A percentile compares a stretch with the other conserved stretches of the same genome.
Evolutionary conservation across 306 rosid genomes (phyloP).

Genomic region (Cicer arietinum): DNA sequence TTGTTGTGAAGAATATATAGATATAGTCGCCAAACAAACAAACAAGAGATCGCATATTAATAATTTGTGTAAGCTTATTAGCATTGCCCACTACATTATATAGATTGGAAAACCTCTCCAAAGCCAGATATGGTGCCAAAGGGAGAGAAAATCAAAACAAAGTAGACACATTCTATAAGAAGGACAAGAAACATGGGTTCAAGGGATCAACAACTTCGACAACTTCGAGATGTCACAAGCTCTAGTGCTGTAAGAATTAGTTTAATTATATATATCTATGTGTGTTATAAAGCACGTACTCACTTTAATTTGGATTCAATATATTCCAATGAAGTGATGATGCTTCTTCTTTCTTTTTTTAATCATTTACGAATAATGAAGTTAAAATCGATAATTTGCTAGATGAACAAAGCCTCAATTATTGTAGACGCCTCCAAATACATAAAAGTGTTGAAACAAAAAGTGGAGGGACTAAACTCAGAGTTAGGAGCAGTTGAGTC

Average conservation of each 20-base stretch:
- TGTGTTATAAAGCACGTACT: not conserved
- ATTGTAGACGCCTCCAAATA: conserved; percentile 78
- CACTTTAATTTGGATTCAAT: no score
- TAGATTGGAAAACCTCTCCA: conserved; percentile 31
- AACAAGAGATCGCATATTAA: conserved; percentile 41
- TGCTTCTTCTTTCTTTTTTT: not conserved
- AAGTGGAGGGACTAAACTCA: conserved; percentile 61
- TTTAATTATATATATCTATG: not conserved
- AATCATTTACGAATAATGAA: not conserved
- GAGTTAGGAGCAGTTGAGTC: conserved; percentile 54
- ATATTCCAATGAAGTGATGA: not conserved
- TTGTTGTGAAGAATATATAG: conserved; percentile 47
- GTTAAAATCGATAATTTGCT: conserved; percentile 2
- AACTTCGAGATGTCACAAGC: conserved; percentile 70
- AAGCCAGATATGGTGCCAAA: conserved; percentile 26
- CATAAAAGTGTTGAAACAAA: conserved; percentile 72
- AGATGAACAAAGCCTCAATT: conserved; percentile 67
- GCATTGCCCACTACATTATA: not conserved
- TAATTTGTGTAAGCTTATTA: conserved; percentile 29
- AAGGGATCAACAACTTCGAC: conserved; percentile 42
- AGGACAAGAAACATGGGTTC: conserved; percentile 44
- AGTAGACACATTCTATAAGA: conserved; percentile 32
- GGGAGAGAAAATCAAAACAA: conserved; percentile 33
- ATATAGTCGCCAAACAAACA: conserved; percentile 45
- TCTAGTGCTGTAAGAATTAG: conserved; percentile 57